Evolutionary conservation across 192 early-diverging fungal genomes (phyloP), one percentile per base, ranked within the genome.

Genomic region (Phycomyces nitens): DNA sequence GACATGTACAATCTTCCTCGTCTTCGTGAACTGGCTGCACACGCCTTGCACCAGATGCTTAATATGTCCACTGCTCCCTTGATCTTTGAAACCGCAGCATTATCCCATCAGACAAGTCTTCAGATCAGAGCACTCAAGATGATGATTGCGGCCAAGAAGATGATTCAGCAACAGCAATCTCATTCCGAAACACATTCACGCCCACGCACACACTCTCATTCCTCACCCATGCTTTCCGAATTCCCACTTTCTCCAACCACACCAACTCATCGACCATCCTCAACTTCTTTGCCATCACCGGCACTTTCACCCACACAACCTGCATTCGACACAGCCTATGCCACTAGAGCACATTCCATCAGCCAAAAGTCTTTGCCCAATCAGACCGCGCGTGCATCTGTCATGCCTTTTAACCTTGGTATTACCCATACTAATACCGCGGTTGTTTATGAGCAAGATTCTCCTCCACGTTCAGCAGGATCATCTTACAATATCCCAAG

Each of bases 81-180:
- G 56, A 77, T 89, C 14, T 89, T 77, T 52, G 88, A 89, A 58
- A 84, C 87, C 0, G 82, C 84, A 0, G 82, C 85, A 9, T 79
- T 84, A 0, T 84, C 85, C 1, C 80, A 86, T 23, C 86, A 88
- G 58, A 75, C 77, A 38, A 83, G 86, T 3, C 75, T 88, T 70
- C 87, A 89, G 55, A 77, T 83, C 54, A 72, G 82, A 20, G 77
- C 82, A 0, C 69, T 83, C 2, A 80, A 80, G 57, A 78, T 80
- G 60, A 83, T 83, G 82, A 75, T 83, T 58, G 76, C 76, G 0
- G 78, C 82, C 23, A 83, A 80, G 56, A 83, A 83, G 63, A 78
- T 83, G 72, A 68, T 83, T 12, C 81, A 60, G 16, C 9, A 16
- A 26, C 16, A 50, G 24, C 43, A 47, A 29, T 29, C 40, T 21